phyloP scores from a whole-genome alignment of 2,329 filamentous ascomycete genomes.

The Lachnum nothofagi region DNA sequence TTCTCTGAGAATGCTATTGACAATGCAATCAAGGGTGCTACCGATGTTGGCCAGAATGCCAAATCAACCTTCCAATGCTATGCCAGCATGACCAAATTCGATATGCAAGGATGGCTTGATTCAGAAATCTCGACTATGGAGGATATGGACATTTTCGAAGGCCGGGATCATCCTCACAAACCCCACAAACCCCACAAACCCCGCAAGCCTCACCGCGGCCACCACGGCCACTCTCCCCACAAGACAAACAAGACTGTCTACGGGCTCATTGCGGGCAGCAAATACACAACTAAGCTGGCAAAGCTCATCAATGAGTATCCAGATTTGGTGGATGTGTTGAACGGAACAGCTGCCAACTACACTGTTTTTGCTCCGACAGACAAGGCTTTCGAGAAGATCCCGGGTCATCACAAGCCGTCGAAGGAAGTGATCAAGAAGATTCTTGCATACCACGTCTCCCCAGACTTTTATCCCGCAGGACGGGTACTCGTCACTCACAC shows the following conservation, averaged over 20 bases:
- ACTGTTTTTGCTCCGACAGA: slow-evolving; percentile 80
- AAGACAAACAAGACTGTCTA: slow-evolving; percentile 69
- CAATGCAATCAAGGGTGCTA: slow-evolving; percentile 26
- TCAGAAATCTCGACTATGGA: slow-evolving; percentile 31
- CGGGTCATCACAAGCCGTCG: slow-evolving; percentile 51
- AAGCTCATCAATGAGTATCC: slow-evolving; percentile 69
- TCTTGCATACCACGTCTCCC: slow-evolving; percentile 69
- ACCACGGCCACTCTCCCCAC: slow-evolving; percentile 28
- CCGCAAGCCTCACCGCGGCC: slow-evolving; percentile 25
- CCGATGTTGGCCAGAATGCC: slow-evolving; percentile 16
- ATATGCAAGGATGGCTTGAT: slow-evolving; percentile 30
- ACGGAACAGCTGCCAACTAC: slow-evolving; percentile 67
- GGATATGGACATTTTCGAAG: slow-evolving; percentile 27
- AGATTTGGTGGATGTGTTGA: slow-evolving; percentile 67
- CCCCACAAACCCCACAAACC: slow-evolving; percentile 29
- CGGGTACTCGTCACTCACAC: slow-evolving; percentile 67
- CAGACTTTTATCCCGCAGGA: slow-evolving; percentile 60
- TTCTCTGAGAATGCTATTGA: slow-evolving; percentile 30
- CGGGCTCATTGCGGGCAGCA: slow-evolving; percentile 68
- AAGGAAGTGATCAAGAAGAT: slow-evolving; percentile 66
- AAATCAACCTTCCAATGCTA: slow-evolving; percentile 29
- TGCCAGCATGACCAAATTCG: slow-evolving; percentile 30
- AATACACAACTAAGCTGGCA: slow-evolving; percentile 72
- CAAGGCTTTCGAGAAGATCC: slow-evolving; percentile 63
- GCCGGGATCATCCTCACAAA: slow-evolving; percentile 1